A percentile compares a stretch with the other conserved stretches of the same genome.
Conservation (phyloP, 371 early-diverging fungal genomes). For the Batkoa obscura region DNA sequence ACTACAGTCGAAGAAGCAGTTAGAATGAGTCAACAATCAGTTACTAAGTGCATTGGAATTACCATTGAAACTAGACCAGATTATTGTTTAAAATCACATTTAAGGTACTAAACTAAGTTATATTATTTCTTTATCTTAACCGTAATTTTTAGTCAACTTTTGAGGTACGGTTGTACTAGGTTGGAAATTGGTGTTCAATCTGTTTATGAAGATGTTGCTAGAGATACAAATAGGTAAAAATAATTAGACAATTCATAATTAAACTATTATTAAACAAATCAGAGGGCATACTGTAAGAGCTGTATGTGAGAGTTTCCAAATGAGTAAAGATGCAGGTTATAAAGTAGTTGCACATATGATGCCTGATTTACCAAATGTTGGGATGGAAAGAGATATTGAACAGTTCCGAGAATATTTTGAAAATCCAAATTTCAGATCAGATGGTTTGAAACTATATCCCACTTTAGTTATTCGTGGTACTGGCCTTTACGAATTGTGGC, state of each 20-base stretch:
- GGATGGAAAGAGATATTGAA: conserved; percentile 97
- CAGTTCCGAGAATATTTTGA: conserved; percentile 99
- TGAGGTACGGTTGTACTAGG: conserved; percentile 98
- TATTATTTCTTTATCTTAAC: background rate
- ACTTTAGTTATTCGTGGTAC: conserved; percentile 99
- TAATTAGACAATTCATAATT: background rate
- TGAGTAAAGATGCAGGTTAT: conserved; percentile 98
- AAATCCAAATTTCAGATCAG: conserved; percentile 96
- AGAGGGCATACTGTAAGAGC: conserved; percentile 98
- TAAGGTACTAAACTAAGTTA: conserved; percentile 20
- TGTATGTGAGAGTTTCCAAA: conserved; percentile 92
- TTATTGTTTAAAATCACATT: conserved; percentile 95
- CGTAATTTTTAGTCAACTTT: conserved; percentile 63
- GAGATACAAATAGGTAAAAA: conserved; percentile 85
- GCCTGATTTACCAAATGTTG: conserved; percentile 99
- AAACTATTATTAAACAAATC: background rate
- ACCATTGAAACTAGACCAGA: conserved; percentile 99
- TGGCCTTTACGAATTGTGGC: conserved; percentile 98
- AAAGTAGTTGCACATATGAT: conserved; percentile 99
- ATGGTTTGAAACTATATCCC: conserved; percentile 99
- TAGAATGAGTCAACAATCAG: conserved; percentile 84
- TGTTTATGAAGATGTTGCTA: conserved; percentile 99
- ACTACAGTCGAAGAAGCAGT: conserved; percentile 95
- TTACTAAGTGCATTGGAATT: conserved; percentile 98
- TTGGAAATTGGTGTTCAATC: conserved; percentile 99